Evolutionary conservation across 2,329 filamentous ascomycete genomes (phyloP).

Genomic region (Phoma herbarum): DNA sequence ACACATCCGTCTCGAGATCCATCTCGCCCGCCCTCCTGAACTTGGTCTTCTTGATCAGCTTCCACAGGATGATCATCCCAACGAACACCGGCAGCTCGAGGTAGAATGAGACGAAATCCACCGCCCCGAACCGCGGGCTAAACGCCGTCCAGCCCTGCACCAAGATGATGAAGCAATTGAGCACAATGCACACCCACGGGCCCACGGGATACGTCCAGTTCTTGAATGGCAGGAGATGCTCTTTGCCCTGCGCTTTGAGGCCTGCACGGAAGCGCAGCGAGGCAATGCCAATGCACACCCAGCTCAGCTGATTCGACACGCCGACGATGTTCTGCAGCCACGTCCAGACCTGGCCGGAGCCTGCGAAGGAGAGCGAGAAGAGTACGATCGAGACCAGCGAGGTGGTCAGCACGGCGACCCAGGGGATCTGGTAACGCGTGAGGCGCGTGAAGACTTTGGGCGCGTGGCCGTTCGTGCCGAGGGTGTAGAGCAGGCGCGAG

Average conservation of each 20-base stretch:
- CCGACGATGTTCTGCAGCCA: slow-evolving; percentile 77
- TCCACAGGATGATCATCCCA: slow-evolving; percentile 41
- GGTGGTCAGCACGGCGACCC: slow-evolving; percentile 48
- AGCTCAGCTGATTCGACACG: slow-evolving; percentile 62
- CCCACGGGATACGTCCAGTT: slow-evolving; percentile 67
- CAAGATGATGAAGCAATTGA: slow-evolving; percentile 43
- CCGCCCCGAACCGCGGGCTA: slow-evolving; percentile 51
- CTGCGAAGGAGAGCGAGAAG: slow-evolving; percentile 57
- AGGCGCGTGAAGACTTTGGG: slow-evolving; percentile 71
- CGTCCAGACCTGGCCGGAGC: slow-evolving; percentile 55
- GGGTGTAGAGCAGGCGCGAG: slow-evolving; percentile 64
- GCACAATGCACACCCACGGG: slow-evolving; percentile 49
- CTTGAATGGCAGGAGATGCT: slow-evolving; percentile 59
- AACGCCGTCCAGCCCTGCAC: slow-evolving; percentile 62
- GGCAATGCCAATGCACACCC: slow-evolving; percentile 64
- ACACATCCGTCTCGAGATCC: slow-evolving; percentile 45
- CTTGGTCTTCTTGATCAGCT: slow-evolving; percentile 41
- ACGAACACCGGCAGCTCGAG: slow-evolving; percentile 51
- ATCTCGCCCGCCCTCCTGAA: slow-evolving; percentile 38
- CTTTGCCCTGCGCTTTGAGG: slow-evolving; percentile 57
- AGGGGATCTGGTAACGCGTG: slow-evolving; percentile 54
- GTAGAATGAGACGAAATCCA: slow-evolving; percentile 61
- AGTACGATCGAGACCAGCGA: slow-evolving; percentile 49
- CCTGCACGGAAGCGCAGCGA: slow-evolving; percentile 65
- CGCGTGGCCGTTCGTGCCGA: slow-evolving; percentile 68